These are phyloP conservation scores for Yamadazyma mexicana DNA, from an alignment of 1,139 yeast species.

Conservation along the genomic window DNA sequence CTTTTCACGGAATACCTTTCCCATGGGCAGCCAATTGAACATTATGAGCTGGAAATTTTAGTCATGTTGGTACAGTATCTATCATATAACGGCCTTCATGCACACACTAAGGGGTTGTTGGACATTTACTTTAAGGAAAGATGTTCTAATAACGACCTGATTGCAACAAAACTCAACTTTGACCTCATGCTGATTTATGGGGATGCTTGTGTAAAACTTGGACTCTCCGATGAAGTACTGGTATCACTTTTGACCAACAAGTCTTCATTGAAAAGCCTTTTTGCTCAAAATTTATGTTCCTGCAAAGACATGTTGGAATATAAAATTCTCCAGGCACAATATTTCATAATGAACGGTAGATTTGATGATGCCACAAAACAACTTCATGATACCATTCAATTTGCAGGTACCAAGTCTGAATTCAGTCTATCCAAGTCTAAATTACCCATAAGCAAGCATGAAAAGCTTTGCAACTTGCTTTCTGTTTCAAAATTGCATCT, in stretches of 20 bases:
- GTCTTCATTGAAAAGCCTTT: not conserved
- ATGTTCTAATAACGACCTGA: not conserved
- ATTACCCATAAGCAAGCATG: conserved; percentile 18
- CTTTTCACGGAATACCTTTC: conserved; percentile 14
- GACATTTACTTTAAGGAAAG: not conserved
- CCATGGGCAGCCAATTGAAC: not conserved
- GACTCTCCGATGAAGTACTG: conserved; percentile 8
- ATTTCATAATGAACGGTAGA: conserved; percentile 18
- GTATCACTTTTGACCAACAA: not conserved
- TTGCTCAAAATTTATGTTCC: conserved; percentile 1
- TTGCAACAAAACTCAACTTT: conserved; percentile 2
- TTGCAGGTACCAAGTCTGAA: conserved; percentile 29
- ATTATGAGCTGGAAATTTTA: conserved; percentile 6
- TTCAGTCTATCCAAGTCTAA: conserved; percentile 21
- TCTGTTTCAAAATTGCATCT: conserved; percentile 37
- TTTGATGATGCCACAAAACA: conserved; percentile 21
- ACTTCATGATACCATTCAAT: conserved; percentile 22
- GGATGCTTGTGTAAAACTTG: conserved; percentile 9
- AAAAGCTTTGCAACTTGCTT: conserved; percentile 34
- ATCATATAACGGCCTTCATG: conserved; percentile 35
- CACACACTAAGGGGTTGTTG: conserved; percentile 10
- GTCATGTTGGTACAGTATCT: conserved; percentile 32
- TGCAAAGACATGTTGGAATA: conserved; percentile 20
- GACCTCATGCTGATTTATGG: conserved; percentile 13
- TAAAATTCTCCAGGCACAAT: conserved; percentile 35